Percentiles rank a stretch among this genome's conserved stretches.
Conservation (phyloP, 192 early-diverging fungal species). For the Coemansia sp. region DNA sequence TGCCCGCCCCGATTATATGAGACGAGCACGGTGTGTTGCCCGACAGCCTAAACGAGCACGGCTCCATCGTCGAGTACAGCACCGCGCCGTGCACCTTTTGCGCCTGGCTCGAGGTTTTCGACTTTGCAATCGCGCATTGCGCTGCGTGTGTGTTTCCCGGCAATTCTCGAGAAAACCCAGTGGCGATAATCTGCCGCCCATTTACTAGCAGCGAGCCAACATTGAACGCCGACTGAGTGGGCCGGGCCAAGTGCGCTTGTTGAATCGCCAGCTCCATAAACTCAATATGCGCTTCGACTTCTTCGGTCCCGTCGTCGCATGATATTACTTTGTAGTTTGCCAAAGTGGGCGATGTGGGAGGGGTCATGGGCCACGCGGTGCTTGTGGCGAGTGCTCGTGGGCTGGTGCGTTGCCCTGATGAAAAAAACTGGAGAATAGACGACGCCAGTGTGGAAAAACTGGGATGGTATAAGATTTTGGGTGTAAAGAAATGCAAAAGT, state of each 20-base stretch:
- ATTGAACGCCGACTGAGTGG: conserved; percentile 82
- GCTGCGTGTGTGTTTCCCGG: conserved; percentile 98
- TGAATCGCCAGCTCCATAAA: conserved; percentile 83
- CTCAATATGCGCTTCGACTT: conserved; percentile 57
- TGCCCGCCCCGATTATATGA: conserved; percentile 62
- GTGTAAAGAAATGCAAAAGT: too few relatives aligned
- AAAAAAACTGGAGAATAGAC: background rate
- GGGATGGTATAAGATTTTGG: too few relatives aligned
- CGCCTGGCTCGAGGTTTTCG: conserved; percentile 37
- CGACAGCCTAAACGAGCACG: conserved; percentile 84
- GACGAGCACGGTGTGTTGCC: conserved; percentile 79
- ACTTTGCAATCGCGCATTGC: conserved; percentile 82
- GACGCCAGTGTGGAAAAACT: background rate
- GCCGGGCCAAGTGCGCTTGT: conserved; percentile 74
- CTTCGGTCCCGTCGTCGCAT: conserved; percentile 37
- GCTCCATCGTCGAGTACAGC: conserved; percentile 99
- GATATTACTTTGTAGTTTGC: conserved; percentile 33
- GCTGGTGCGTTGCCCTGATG: background rate
- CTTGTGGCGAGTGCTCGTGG: background rate
- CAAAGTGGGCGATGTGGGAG: background rate
- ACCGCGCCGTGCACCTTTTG: conserved; percentile 54
- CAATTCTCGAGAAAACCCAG: conserved; percentile 90
- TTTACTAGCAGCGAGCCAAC: conserved; percentile 82
- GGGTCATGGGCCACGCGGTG: background rate
- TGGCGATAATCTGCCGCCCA: conserved; percentile 64